phyloP scores from a whole-genome alignment of 352 stramenopile genomes.

The Aphanomyces euteiches region DNA sequence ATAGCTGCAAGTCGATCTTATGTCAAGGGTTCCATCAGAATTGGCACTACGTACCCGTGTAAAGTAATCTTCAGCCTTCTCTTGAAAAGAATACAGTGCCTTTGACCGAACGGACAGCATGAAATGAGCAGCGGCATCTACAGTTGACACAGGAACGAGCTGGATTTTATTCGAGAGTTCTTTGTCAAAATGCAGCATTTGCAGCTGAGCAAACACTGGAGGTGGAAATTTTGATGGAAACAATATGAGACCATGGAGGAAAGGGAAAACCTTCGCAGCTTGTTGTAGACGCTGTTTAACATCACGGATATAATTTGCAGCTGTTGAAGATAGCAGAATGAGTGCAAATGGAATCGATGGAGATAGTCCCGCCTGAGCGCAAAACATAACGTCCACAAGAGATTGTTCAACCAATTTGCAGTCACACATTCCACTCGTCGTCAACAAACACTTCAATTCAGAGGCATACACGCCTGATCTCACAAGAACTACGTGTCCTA shows the following conservation, averaged over 20 bases:
- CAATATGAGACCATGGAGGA: slow-evolving; percentile 15
- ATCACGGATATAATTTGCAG: background rate
- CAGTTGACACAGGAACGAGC: slow-evolving; percentile 13
- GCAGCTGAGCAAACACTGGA: background rate
- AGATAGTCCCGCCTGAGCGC: background rate
- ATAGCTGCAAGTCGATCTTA: background rate
- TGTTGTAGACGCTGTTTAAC: background rate
- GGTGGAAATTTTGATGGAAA: slow-evolving; percentile 11
- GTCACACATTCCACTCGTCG: background rate
- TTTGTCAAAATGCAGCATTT: background rate
- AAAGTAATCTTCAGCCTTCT: background rate
- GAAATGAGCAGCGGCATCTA: background rate
- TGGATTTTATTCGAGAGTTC: background rate
- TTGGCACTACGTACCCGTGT: background rate
- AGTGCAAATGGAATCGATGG: slow-evolving; percentile 15
- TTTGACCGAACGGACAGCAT: slow-evolving; percentile 15
- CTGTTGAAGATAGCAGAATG: background rate
- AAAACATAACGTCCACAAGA: background rate
- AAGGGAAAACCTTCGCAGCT: background rate
- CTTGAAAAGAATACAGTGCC: background rate
- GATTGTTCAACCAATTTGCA: background rate
- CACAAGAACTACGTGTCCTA: no score
- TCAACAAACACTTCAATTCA: no score
- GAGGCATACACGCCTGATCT: no score
- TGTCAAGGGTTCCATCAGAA: background rate